phyloP scores from a whole-genome alignment of 768 basidiomycete genomes.

The Lactarius hengduanensis region DNA sequence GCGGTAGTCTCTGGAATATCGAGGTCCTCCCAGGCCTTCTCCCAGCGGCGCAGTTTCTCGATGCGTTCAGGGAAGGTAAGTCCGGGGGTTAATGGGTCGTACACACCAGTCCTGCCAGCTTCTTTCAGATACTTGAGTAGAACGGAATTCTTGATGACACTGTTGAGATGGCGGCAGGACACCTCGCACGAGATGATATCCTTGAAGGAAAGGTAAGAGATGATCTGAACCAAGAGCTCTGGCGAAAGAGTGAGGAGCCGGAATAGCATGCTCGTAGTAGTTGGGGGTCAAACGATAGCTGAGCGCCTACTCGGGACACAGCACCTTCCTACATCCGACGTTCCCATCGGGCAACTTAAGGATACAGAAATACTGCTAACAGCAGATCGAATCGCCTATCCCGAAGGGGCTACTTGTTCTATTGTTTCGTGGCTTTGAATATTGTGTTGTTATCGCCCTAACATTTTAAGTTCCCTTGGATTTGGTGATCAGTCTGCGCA shows the following conservation, averaged over 20 bases:
- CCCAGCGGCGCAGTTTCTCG: slow-evolving; percentile 20
- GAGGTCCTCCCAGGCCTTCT: slow-evolving; percentile 25
- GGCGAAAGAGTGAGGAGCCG: slow-evolving; percentile 19
- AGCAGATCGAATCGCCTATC: neutral
- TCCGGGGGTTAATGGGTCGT: slow-evolving; percentile 18
- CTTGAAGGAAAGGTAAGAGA: slow-evolving; percentile 23
- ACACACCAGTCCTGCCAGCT: slow-evolving; percentile 24
- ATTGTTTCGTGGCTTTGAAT: neutral
- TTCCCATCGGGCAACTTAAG: slow-evolving; percentile 1
- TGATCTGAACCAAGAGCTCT: slow-evolving; percentile 25
- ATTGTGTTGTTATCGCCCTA: neutral
- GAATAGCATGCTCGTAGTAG: slow-evolving; percentile 15
- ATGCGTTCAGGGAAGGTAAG: slow-evolving; percentile 23
- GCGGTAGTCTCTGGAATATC: slow-evolving; percentile 19
- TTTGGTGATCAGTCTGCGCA: neutral
- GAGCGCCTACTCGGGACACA: slow-evolving; percentile 13
- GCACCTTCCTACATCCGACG: slow-evolving; percentile 2
- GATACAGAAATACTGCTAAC: neutral
- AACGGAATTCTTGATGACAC: slow-evolving; percentile 25
- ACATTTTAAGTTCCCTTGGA: neutral
- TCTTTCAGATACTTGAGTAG: slow-evolving; percentile 23
- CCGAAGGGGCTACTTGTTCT: neutral
- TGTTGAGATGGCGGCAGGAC: slow-evolving; percentile 22
- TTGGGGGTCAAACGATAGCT: slow-evolving; percentile 4
- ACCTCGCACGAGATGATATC: slow-evolving; percentile 23